phyloP scores from a whole-genome alignment of 306 rosid species.

The Ormosia emarginata region DNA sequence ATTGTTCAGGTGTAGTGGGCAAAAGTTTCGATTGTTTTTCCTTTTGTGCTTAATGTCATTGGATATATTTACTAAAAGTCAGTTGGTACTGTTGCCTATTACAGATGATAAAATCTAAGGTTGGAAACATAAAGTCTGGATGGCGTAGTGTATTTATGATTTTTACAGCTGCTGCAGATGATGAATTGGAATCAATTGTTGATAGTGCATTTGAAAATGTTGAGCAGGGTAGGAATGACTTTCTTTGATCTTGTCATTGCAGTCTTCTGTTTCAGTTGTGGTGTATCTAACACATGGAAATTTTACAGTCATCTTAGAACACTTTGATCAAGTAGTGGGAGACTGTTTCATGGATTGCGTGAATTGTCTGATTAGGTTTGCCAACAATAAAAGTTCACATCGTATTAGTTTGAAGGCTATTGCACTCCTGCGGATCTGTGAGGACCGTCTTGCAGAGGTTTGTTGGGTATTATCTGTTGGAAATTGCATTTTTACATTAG shows the following conservation, averaged over 20 bases:
- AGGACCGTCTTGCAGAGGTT: slow-evolving; percentile 99
- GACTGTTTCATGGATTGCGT: slow-evolving; percentile 99
- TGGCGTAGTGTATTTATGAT: slow-evolving; percentile 98
- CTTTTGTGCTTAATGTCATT: slow-evolving; percentile 2
- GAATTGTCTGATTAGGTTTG: slow-evolving; percentile 96
- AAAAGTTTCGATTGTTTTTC: slow-evolving; percentile 6
- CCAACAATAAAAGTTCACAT: slow-evolving; percentile 86
- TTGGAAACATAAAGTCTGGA: slow-evolving; percentile 96
- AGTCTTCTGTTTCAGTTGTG: slow-evolving; percentile 16
- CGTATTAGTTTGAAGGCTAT: slow-evolving; percentile 99
- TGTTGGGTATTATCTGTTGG: slow-evolving; percentile 36
- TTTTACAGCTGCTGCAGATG: slow-evolving; percentile 99
- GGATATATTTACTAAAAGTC: slow-evolving; percentile 23
- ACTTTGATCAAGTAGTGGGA: slow-evolving; percentile 99
- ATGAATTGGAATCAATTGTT: slow-evolving; percentile 90
- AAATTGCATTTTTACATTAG: slow-evolving; percentile 9
- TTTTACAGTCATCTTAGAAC: slow-evolving; percentile 97
- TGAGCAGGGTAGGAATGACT: slow-evolving; percentile 74
- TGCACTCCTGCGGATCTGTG: slow-evolving; percentile 97
- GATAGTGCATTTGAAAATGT: slow-evolving; percentile 99
- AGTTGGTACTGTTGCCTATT: slow-evolving; percentile 23
- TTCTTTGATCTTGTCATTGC: slow-evolving; percentile 22
- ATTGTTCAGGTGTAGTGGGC: slow-evolving; percentile 78
- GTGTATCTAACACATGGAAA: slow-evolving; percentile 44
- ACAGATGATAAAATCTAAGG: slow-evolving; percentile 99